phyloP scores from a whole-genome alignment of 164 flowering plant species.

The Pachysandra terminalis region DNA sequence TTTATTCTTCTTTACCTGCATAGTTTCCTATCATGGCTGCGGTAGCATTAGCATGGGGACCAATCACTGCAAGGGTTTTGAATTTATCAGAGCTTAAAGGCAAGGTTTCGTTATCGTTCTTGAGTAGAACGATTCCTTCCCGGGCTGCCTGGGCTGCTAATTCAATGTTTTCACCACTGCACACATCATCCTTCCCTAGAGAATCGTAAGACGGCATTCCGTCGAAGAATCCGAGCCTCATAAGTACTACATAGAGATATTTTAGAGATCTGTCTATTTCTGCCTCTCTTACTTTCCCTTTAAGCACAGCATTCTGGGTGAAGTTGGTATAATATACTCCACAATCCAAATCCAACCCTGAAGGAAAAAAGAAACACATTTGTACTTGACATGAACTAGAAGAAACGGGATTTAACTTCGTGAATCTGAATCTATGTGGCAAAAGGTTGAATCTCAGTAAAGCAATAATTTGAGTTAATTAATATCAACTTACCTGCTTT shows the following conservation, averaged over 20 bases:
- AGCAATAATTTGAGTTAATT: background rate
- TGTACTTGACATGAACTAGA: no score
- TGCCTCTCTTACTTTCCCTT: constrained; percentile 22
- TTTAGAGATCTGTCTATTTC: constrained; percentile 33
- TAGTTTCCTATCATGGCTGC: constrained; percentile 46
- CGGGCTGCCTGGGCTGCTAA: constrained; percentile 55
- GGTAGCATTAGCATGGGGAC: constrained; percentile 47
- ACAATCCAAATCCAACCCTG: constrained; percentile 57
- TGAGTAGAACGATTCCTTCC: constrained; percentile 51
- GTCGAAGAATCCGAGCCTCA: constrained; percentile 48
- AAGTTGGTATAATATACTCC: constrained; percentile 30
- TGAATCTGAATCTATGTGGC: no score
- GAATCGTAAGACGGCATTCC: constrained; percentile 28
- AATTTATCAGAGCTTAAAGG: constrained; percentile 22
- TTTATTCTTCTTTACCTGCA: constrained; percentile 32
- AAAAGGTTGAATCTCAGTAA: no score
- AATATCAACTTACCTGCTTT: constrained; percentile 21
- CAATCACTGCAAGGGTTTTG: constrained; percentile 35
- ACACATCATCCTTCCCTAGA: constrained; percentile 38
- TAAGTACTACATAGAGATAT: constrained; percentile 30
- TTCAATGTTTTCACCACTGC: constrained; percentile 28
- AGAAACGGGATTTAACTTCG: no score
- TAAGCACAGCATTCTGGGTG: constrained; percentile 20
- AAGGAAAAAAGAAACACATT: background rate
- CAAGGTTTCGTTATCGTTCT: constrained; percentile 28